These are phyloP conservation scores for Mycena citricolor DNA, from an alignment of 1,284 basidiomycete species.

Conservation along the genomic window DNA sequence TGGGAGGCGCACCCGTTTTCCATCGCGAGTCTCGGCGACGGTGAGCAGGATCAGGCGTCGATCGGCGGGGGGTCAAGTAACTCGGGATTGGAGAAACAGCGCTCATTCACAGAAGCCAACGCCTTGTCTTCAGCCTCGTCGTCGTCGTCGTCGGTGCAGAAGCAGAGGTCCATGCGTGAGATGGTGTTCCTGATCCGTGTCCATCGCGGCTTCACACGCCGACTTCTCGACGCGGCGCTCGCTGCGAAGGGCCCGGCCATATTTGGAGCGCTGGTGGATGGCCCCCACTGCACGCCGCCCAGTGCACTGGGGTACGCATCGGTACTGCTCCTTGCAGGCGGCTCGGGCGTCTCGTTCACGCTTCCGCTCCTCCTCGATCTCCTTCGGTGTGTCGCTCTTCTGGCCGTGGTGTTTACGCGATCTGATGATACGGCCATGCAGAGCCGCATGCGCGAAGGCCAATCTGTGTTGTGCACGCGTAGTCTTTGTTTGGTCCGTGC, in stretches of 20 bases:
- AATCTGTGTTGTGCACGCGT: constrained; percentile 32
- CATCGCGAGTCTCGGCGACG: constrained; percentile 40
- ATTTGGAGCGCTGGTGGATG: constrained; percentile 49
- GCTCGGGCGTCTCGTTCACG: constrained; percentile 51
- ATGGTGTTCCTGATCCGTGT: constrained; percentile 50
- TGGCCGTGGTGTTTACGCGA: neutral
- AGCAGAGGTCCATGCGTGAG: constrained; percentile 29
- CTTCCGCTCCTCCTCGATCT: constrained; percentile 46
- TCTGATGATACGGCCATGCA: neutral
- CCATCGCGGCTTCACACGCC: constrained; percentile 47
- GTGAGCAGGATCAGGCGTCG: constrained; percentile 11
- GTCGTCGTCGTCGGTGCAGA: constrained; percentile 3
- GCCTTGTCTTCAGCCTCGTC: constrained; percentile 2
- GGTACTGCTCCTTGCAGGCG: constrained; percentile 45
- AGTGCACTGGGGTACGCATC: constrained; percentile 42
- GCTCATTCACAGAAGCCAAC: constrained; percentile 13
- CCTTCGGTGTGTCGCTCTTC: constrained; percentile 33
- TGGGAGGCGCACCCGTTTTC: constrained; percentile 60
- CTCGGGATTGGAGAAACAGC: neutral
- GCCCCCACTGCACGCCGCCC: constrained; percentile 53
- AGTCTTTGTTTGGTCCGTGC: constrained; percentile 46
- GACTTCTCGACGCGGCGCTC: constrained; percentile 36
- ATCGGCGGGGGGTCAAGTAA: constrained; percentile 19
- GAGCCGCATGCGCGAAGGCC: constrained; percentile 28
- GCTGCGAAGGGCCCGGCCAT: constrained; percentile 29